A percentile compares a stretch with the other conserved stretches of the same genome.
Evolutionary conservation across 2,329 filamentous ascomycete species (phyloP).

Genomic region (Scopulariopsis brevicaulis): DNA sequence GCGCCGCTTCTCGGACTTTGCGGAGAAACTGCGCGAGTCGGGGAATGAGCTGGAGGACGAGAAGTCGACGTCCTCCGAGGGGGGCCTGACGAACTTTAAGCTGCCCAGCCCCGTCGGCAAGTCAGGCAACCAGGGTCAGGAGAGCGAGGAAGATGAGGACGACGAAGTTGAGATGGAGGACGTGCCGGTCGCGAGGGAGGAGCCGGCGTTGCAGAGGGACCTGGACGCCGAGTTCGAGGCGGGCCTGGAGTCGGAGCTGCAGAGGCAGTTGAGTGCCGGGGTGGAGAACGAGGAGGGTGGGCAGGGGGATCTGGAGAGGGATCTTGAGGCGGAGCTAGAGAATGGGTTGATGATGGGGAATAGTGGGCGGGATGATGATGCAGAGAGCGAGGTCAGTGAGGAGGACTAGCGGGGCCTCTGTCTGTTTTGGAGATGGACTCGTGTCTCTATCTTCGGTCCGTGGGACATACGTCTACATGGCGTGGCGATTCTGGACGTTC

Average conservation of each 20-base stretch:
- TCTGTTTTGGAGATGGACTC: too few relatives aligned
- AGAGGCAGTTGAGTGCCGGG: slow-evolving; percentile 7
- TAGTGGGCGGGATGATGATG: slow-evolving; percentile 31
- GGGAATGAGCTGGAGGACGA: slow-evolving; percentile 35
- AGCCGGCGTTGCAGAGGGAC: background rate
- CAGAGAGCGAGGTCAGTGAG: slow-evolving; percentile 55
- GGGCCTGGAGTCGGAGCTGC: slow-evolving; percentile 6
- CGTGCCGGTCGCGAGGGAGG: slow-evolving; percentile 7
- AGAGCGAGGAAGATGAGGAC: slow-evolving; percentile 15
- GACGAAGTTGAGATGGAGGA: slow-evolving; percentile 15
- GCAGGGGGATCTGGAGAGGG: slow-evolving; percentile 33
- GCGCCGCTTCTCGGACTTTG: slow-evolving; percentile 42
- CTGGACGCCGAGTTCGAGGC: slow-evolving; percentile 10
- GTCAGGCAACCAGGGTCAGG: slow-evolving; percentile 12
- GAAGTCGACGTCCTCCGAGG: slow-evolving; percentile 20
- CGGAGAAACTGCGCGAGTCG: slow-evolving; percentile 28
- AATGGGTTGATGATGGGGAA: slow-evolving; percentile 32
- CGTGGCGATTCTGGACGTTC: background rate
- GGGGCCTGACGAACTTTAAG: slow-evolving; percentile 26
- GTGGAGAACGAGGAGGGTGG: slow-evolving; percentile 10
- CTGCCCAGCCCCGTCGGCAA: slow-evolving; percentile 38
- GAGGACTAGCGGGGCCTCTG: slow-evolving; percentile 34
- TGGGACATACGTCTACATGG: background rate
- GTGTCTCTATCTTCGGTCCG: background rate
- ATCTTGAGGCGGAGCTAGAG: slow-evolving; percentile 45